Evolutionary conservation across 2,329 filamentous ascomycete genomes (phyloP).

Genomic region (Graphilbum fragrans): DNA sequence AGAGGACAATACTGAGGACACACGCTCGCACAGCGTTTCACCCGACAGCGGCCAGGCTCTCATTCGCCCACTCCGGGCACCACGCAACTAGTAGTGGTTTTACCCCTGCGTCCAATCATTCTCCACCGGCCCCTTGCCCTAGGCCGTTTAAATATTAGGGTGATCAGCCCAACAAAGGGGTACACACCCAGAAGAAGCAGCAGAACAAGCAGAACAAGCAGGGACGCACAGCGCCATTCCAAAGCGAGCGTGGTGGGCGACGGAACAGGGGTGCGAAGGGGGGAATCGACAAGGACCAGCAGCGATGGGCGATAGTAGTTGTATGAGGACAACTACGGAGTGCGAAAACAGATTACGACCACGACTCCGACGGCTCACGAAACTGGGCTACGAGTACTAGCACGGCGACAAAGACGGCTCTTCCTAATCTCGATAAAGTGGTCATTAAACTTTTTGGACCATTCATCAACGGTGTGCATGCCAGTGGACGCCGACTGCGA

Average conservation of each 20-base stretch:
- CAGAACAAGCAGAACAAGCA: background rate
- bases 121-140: background rate
- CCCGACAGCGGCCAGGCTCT: too few species aligned
- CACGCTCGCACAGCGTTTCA: too few species aligned
- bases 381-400: too few species aligned
- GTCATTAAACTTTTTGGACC: too few species aligned
- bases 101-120: background rate
- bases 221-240: background rate
- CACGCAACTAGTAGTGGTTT: too few species aligned
- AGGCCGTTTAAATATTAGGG: background rate
- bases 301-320: background rate
- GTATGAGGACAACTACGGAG: background rate
- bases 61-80: too few species aligned
- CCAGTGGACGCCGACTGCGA: too few species aligned
- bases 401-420: too few species aligned
- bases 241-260: background rate
- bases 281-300: background rate
- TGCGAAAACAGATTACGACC: background rate
- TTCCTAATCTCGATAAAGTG: too few species aligned
- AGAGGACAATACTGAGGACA: too few species aligned
- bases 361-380: too few species aligned
- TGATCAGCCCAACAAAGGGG: background rate
- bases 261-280: background rate
- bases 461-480: too few species aligned
- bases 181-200: background rate